Percentiles rank a stretch among this genome's conserved stretches.
phyloP scores from a whole-genome alignment of 2,329 filamentous ascomycete genomes.

The Paecilomyces sp. region DNA sequence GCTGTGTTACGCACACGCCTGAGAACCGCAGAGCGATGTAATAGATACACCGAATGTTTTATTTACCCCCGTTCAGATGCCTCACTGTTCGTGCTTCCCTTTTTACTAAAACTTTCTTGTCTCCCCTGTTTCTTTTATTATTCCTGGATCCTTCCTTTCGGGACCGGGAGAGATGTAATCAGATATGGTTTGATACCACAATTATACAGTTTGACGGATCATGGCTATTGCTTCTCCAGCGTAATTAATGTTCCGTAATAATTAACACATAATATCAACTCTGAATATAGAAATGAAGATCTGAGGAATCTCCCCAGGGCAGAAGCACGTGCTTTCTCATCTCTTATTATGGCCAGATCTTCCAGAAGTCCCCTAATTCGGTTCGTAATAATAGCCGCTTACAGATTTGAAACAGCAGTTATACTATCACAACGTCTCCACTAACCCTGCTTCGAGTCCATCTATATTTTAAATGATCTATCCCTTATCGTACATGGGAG shows the following conservation, averaged over 20 bases:
- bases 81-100: background rate
- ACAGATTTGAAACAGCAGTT: too few relatives aligned
- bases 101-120: background rate
- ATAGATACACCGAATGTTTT: background rate
- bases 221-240: background rate
- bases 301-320: background rate
- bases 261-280: background rate
- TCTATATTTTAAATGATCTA: too few relatives aligned
- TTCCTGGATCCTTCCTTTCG: background rate
- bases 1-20: slow-evolving; percentile 2
- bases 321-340: too few relatives aligned
- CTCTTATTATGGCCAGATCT: too few relatives aligned
- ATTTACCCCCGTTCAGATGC: background rate
- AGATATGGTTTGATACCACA: slow-evolving; percentile 3
- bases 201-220: background rate
- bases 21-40: background rate
- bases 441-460: too few relatives aligned
- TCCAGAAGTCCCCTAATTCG: too few relatives aligned
- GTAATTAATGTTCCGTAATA: background rate
- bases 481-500: too few relatives aligned
- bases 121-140: background rate
- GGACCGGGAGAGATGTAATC: slow-evolving; percentile 1
- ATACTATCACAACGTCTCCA: too few relatives aligned
- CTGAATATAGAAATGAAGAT: background rate
- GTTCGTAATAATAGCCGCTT: too few relatives aligned